Evolutionary conservation across 1,139 yeast species (phyloP).

Genomic region (Zygoascus hellenicus): DNA sequence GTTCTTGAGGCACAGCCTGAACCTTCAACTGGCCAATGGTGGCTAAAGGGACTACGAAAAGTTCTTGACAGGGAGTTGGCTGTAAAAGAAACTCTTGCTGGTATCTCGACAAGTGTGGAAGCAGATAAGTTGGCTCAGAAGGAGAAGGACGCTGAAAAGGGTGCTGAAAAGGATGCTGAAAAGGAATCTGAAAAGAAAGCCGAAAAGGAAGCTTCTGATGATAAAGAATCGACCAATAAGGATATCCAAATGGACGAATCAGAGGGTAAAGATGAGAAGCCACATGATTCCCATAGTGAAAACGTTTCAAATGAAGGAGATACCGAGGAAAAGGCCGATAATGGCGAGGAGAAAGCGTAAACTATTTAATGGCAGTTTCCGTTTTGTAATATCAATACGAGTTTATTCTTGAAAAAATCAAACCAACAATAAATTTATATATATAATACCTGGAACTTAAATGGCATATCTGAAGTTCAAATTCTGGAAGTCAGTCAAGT

Average conservation of each 20-base stretch:
- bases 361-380: too few species aligned
- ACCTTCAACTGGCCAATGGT: constrained; percentile 13
- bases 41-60: constrained; percentile 15
- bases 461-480: constrained; percentile 38
- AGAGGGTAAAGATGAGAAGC: neutral
- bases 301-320: neutral
- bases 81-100: neutral
- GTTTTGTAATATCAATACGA: too few species aligned
- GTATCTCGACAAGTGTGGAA: neutral
- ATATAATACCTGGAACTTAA: constrained; percentile 9
- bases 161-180: neutral
- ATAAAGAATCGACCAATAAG: neutral
- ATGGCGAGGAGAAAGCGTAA: too few species aligned
- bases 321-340: too few species aligned
- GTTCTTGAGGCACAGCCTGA: neutral
- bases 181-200: too few species aligned
- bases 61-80: constrained; percentile 11
- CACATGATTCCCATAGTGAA: too few species aligned
- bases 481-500: constrained; percentile 62
- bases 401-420: too few species aligned
- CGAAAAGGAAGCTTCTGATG: constrained; percentile 1
- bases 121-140: neutral
- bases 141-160: neutral
- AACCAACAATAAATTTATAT: too few species aligned
- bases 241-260: neutral